Evolutionary conservation across 495 filamentous ascomycete genomes (phyloP).

Genomic region (Staphylotrichum longicolle): DNA sequence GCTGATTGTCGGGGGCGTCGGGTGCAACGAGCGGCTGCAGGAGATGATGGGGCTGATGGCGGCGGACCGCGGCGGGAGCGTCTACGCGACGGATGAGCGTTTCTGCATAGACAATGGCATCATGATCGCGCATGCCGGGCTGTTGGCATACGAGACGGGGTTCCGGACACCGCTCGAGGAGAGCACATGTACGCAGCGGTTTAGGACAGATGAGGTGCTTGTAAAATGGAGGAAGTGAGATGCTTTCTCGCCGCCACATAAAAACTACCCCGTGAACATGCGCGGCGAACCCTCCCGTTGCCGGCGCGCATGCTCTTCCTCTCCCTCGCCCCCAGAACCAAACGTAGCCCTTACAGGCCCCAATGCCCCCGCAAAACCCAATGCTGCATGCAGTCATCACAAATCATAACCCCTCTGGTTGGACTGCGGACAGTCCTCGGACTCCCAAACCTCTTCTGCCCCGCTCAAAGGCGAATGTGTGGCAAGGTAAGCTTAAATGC

Average conservation of each 20-base stretch:
- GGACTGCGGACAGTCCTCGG: not conserved
- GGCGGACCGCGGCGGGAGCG: conserved; percentile 79
- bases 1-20: conserved; percentile 94
- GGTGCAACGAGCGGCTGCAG: conserved; percentile 93
- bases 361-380: not conserved
- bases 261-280: conserved; percentile 10
- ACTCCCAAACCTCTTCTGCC: conserved; percentile 10
- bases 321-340: not conserved
- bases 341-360: not conserved
- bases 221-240: conserved; percentile 85
- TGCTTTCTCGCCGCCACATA: conserved; percentile 7
- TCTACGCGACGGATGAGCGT: conserved; percentile 92
- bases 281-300: not conserved
- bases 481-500: conserved; percentile 15
- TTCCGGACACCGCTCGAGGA: conserved; percentile 74
- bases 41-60: conserved; percentile 99
- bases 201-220: conserved; percentile 90
- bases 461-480: not conserved
- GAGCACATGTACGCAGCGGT: conserved; percentile 87
- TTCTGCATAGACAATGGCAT: conserved; percentile 99
- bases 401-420: not conserved
- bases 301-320: not conserved
- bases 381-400: not conserved
- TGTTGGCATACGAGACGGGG: conserved; percentile 78
- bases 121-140: conserved; percentile 97